Conservation (phyloP, 1,139 yeast species). For the Magnusiomyces fungicola region DNA sequence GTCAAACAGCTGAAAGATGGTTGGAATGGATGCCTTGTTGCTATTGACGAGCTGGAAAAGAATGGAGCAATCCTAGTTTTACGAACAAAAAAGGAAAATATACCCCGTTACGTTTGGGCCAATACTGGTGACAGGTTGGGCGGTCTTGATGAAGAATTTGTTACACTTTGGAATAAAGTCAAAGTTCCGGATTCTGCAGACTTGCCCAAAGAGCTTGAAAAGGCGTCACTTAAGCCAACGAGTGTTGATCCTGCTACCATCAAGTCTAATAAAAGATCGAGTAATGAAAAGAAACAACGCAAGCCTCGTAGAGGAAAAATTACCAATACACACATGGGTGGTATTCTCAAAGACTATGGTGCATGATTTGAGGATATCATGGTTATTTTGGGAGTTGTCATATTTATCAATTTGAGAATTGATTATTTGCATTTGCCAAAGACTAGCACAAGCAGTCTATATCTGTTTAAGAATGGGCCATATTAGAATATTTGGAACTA, state of each 20-base stretch:
- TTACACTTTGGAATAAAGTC: conserved; percentile 69
- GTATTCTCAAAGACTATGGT: conserved; percentile 78
- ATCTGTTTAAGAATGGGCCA: too few relatives aligned
- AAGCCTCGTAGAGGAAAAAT: conserved; percentile 89
- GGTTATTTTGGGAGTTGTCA: too few relatives aligned
- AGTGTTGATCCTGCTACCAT: conserved; percentile 92
- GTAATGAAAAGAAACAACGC: conserved; percentile 72
- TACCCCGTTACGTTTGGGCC: conserved; percentile 89
- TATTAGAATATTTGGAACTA: too few relatives aligned
- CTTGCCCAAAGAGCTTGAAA: conserved; percentile 68
- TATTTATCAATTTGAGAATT: too few relatives aligned
- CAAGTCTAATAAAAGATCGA: conserved; percentile 45
- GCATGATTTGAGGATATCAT: too few relatives aligned
- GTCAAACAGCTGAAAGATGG: conserved; percentile 93
- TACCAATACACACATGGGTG: conserved; percentile 94
- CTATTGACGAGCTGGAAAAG: conserved; percentile 68
- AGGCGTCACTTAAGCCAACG: conserved; percentile 88
- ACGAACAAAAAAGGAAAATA: conserved; percentile 84
- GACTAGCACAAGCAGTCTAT: too few relatives aligned
- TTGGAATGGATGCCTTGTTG: conserved; percentile 86
- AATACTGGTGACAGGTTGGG: conserved; percentile 71
- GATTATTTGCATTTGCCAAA: too few relatives aligned
- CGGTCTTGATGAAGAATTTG: conserved; percentile 74
- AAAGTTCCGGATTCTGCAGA: conserved; percentile 77
- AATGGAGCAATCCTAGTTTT: conserved; percentile 72